Evolutionary conservation across 1,139 yeast species (phyloP).

Genomic region (Sugiyamaella castrensis): DNA sequence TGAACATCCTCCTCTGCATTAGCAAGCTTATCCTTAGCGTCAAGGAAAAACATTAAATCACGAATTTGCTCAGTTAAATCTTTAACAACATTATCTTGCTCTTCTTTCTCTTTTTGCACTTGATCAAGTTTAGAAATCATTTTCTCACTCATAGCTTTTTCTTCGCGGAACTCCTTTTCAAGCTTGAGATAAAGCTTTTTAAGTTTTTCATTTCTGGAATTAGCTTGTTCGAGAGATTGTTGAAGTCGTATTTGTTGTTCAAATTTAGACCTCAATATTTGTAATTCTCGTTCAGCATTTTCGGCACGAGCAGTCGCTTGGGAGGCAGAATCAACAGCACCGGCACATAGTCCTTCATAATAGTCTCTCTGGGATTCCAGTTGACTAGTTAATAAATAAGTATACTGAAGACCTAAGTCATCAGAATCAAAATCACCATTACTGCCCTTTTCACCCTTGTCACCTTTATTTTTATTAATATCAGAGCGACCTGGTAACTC

Average conservation of each 20-base stretch:
- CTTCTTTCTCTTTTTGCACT: constrained; percentile 42
- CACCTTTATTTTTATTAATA: constrained; percentile 1
- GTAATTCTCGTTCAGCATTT: constrained; percentile 38
- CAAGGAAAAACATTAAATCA: constrained; percentile 80
- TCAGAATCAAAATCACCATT: constrained; percentile 33
- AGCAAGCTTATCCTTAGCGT: constrained; percentile 67
- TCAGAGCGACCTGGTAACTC: constrained; percentile 17
- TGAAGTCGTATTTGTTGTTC: constrained; percentile 7
- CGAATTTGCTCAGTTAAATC: constrained; percentile 64
- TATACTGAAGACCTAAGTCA: constrained; percentile 69
- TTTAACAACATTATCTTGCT: constrained; percentile 40
- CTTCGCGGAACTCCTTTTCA: constrained; percentile 44
- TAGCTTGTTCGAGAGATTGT: constrained; percentile 35
- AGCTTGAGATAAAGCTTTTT: constrained; percentile 29
- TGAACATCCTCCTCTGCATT: constrained; percentile 64
- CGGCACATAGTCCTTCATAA: constrained; percentile 62
- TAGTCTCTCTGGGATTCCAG: constrained; percentile 86
- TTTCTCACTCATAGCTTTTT: constrained; percentile 53
- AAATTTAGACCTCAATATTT: constrained; percentile 18
- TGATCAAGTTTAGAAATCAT: constrained; percentile 57
- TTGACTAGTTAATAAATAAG: constrained; percentile 74
- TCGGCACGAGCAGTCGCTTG: constrained; percentile 40
- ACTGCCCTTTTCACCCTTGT: constrained; percentile 35
- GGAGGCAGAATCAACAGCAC: constrained; percentile 38
- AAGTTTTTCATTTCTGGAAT: constrained; percentile 35